Conservation (phyloP, 2,329 filamentous ascomycete species). For the Cercospora janseana region DNA sequence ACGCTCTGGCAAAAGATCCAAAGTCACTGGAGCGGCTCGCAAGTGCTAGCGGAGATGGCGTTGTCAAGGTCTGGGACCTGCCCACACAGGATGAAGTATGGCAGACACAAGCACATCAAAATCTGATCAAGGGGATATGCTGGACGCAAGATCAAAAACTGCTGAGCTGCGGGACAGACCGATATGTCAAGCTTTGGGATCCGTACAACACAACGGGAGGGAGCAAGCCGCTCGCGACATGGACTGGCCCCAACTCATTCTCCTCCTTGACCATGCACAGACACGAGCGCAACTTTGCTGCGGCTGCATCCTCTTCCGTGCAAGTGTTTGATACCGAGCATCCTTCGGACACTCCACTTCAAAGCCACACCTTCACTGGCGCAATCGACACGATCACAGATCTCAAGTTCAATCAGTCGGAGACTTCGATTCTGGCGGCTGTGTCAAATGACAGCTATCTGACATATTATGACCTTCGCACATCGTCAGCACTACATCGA, state of each 20-base stretch:
- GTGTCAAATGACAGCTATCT: slow-evolving; percentile 81
- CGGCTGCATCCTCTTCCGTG: slow-evolving; percentile 68
- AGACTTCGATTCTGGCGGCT: slow-evolving; percentile 86
- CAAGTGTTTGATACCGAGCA: slow-evolving; percentile 86
- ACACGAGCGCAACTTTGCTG: slow-evolving; percentile 73
- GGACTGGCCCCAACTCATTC: slow-evolving; percentile 79
- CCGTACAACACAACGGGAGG: slow-evolving; percentile 72
- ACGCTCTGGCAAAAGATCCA: slow-evolving; percentile 50
- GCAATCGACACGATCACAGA: slow-evolving; percentile 85
- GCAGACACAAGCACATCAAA: slow-evolving; percentile 81
- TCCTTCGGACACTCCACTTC: slow-evolving; percentile 71
- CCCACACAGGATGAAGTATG: slow-evolving; percentile 70
- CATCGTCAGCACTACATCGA: slow-evolving; percentile 76
- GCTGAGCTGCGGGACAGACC: slow-evolving; percentile 81
- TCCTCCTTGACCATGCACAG: slow-evolving; percentile 82
- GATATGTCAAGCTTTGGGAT: slow-evolving; percentile 85
- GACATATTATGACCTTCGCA: slow-evolving; percentile 88
- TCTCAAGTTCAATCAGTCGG: slow-evolving; percentile 87
- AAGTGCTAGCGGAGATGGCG: slow-evolving; percentile 84
- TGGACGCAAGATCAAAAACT: slow-evolving; percentile 86
- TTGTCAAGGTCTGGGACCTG: slow-evolving; percentile 91
- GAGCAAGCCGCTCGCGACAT: slow-evolving; percentile 74
- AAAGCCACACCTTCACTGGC: slow-evolving; percentile 83
- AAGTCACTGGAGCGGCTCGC: slow-evolving; percentile 55
- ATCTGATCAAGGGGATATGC: slow-evolving; percentile 85